phyloP scores from a whole-genome alignment of 2,329 filamentous ascomycete genomes.

The Onygenales sp. region DNA sequence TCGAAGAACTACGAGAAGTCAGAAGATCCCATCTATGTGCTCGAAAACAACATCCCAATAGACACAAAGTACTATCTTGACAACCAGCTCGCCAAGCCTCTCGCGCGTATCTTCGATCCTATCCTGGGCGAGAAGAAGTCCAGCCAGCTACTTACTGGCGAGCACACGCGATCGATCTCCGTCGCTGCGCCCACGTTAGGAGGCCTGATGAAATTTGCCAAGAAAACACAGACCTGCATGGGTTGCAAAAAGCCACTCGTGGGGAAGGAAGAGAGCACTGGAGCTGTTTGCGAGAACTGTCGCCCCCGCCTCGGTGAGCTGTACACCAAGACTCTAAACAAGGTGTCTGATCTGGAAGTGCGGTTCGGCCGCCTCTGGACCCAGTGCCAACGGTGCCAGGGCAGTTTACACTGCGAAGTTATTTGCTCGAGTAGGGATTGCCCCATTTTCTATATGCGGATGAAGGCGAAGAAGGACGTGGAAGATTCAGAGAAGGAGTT shows the following conservation, averaged over 20 bases:
- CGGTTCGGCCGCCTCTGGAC: slow-evolving; percentile 92
- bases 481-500: slow-evolving; percentile 91
- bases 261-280: slow-evolving; percentile 66
- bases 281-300: slow-evolving; percentile 83
- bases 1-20: slow-evolving; percentile 96
- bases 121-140: slow-evolving; percentile 92
- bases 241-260: slow-evolving; percentile 95
- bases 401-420: slow-evolving; percentile 95
- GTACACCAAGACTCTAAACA: slow-evolving; percentile 82
- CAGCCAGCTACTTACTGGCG: slow-evolving; percentile 74
- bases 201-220: slow-evolving; percentile 95
- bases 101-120: slow-evolving; percentile 93
- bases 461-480: slow-evolving; percentile 99
- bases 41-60: slow-evolving; percentile 95
- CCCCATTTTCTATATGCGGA: slow-evolving; percentile 99
- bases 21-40: slow-evolving; percentile 91
- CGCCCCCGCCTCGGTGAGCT: slow-evolving; percentile 78
- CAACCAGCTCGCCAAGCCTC: slow-evolving; percentile 91
- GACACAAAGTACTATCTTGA: slow-evolving; percentile 98
- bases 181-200: slow-evolving; percentile 86
- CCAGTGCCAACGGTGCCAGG: slow-evolving; percentile 95
- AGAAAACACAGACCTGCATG: slow-evolving; percentile 97
- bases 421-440: slow-evolving; percentile 96
- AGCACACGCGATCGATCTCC: slow-evolving; percentile 88
- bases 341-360: slow-evolving; percentile 85